phyloP scores from a whole-genome alignment of 768 basidiomycete genomes.

The Rossbeevera mucosa region DNA sequence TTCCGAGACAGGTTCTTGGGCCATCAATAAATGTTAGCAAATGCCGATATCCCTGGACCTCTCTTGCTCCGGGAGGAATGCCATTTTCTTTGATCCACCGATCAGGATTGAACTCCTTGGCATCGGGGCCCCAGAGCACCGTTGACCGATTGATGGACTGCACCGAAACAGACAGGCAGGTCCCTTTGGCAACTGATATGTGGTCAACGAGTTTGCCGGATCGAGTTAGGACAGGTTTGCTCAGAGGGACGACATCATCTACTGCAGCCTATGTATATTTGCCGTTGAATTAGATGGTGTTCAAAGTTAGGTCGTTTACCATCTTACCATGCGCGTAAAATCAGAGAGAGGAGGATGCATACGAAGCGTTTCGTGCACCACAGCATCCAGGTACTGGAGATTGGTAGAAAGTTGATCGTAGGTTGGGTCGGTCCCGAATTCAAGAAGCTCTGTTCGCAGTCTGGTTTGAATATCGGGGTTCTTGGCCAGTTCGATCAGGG shows the following conservation, averaged over 20 bases:
- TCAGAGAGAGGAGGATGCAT: conserved; percentile 39
- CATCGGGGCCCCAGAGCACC: conserved; percentile 57
- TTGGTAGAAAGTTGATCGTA: conserved; percentile 49
- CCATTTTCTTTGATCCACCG: conserved; percentile 50
- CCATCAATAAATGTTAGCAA: conserved; percentile 51
- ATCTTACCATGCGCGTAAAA: conserved; percentile 12
- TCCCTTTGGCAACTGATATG: conserved; percentile 46
- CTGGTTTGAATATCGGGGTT: conserved; percentile 43
- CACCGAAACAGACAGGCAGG: conserved; percentile 41
- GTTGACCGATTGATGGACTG: conserved; percentile 46
- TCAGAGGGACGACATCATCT: conserved; percentile 60
- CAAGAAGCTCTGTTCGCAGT: conserved; percentile 49
- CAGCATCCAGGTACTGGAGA: conserved; percentile 54
- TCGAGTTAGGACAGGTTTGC: conserved; percentile 40
- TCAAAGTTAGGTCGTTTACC: not conserved
- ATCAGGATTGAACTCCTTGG: conserved; percentile 56
- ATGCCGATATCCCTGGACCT: conserved; percentile 47
- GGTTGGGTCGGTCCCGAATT: conserved; percentile 41
- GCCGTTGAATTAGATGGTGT: not conserved
- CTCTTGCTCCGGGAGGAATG: conserved; percentile 32
- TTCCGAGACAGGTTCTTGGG: conserved; percentile 36
- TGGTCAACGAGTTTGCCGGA: conserved; percentile 37
- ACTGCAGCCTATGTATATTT: conserved; percentile 36
- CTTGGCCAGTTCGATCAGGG: conserved; percentile 50
- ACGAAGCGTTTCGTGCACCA: conserved; percentile 43